Percentiles rank a stretch among this genome's conserved stretches.
phyloP scores from a whole-genome alignment of 495 filamentous ascomycete species.

The Xanthoparmelia taractica region DNA sequence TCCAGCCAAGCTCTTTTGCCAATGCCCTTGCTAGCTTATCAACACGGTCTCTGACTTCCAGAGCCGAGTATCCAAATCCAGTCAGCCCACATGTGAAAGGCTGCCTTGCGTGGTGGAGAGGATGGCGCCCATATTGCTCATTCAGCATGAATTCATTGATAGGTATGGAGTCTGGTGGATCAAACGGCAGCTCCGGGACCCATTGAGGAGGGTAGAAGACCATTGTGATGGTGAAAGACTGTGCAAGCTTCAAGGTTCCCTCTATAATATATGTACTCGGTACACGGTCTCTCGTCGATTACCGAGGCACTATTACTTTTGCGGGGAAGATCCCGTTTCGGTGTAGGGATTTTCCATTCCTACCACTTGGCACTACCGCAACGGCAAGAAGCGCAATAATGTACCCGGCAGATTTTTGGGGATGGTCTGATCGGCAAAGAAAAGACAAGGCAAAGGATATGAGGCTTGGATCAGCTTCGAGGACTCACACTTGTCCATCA shows the following conservation, averaged over 20 bases:
- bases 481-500: background rate
- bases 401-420: background rate
- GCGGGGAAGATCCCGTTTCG: background rate
- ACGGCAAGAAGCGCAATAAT: background rate
- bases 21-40: constrained; percentile 64
- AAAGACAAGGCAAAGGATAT: background rate
- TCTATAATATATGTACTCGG: no score
- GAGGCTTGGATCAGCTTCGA: background rate
- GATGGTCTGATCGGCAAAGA: background rate
- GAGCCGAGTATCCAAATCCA: constrained; percentile 60
- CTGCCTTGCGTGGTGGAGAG: constrained; percentile 55
- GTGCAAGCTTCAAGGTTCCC: no score
- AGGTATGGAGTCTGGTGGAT: constrained; percentile 67
- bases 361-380: background rate
- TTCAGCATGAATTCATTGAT: constrained; percentile 73
- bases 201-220: constrained; percentile 67
- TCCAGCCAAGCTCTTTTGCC: constrained; percentile 66
- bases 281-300: no score
- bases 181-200: constrained; percentile 58
- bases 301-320: background rate
- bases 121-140: constrained; percentile 61
- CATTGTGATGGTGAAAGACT: constrained; percentile 53
- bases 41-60: constrained; percentile 59
- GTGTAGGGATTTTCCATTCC: no score
- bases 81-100: constrained; percentile 79